A percentile compares a stretch with the other conserved stretches of the same genome.
Conservation (phyloP, 352 stramenopile genomes). For the Phytophthora fragariae region DNA sequence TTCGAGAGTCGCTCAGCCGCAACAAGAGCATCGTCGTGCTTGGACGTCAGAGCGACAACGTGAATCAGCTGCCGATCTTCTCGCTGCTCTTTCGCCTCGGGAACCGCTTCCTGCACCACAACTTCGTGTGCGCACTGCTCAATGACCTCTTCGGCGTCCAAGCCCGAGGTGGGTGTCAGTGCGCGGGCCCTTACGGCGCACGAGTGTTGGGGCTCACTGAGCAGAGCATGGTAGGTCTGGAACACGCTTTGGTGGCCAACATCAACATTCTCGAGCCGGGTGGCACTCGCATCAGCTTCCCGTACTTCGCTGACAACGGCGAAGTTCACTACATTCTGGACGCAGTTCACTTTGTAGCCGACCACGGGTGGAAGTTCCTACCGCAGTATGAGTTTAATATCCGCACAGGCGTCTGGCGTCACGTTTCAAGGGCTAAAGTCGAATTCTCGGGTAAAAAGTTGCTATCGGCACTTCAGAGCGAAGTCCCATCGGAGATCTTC, state of each 20-base stretch:
- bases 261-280: slow-evolving; percentile 95
- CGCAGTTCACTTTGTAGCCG: slow-evolving; percentile 93
- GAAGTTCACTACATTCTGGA: slow-evolving; percentile 94
- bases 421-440: slow-evolving; percentile 37
- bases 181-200: no score
- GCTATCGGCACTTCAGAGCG: slow-evolving; percentile 10
- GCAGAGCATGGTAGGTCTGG: no score
- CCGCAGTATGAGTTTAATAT: slow-evolving; percentile 95
- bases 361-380: slow-evolving; percentile 94
- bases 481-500: not conserved
- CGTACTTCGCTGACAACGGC: slow-evolving; percentile 80
- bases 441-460: slow-evolving; percentile 29
- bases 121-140: no score
- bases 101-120: no score
- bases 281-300: slow-evolving; percentile 94
- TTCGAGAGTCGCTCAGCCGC: no score
- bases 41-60: no score
- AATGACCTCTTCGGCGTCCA: no score
- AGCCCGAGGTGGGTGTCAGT: no score
- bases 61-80: no score
- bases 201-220: no score
- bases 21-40: no score
- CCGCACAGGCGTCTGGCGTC: slow-evolving; percentile 93
- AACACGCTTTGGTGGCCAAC: slow-evolving; percentile 84
- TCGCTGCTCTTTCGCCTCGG: no score